These are phyloP conservation scores for Fusarium tupiense DNA, from an alignment of 2,329 filamentous ascomycete genomes.

Conservation along the genomic window DNA sequence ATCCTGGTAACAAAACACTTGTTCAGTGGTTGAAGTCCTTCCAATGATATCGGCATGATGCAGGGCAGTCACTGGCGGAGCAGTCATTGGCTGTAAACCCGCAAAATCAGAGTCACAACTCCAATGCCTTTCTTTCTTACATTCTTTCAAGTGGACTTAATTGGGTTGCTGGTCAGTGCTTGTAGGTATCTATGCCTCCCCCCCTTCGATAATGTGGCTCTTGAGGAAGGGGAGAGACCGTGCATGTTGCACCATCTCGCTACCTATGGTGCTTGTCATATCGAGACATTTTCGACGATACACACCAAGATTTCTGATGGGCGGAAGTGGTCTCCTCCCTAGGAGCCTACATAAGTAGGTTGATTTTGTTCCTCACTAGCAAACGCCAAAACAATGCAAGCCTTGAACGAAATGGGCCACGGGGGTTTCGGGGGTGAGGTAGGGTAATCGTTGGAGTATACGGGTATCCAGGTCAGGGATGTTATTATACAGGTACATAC, in stretches of 20 bases:
- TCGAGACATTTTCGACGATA: slow-evolving; percentile 11
- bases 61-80: slow-evolving; percentile 1
- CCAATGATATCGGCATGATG: slow-evolving; percentile 25
- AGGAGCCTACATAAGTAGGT: background rate
- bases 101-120: slow-evolving; percentile 24
- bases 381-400: slow-evolving; percentile 10
- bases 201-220: slow-evolving; percentile 13
- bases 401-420: slow-evolving; percentile 8
- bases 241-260: slow-evolving; percentile 21
- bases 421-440: slow-evolving; percentile 18
- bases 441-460: slow-evolving; percentile 13
- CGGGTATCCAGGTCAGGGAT: slow-evolving; percentile 15
- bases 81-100: slow-evolving; percentile 28
- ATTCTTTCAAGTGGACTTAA: background rate
- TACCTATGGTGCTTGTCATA: background rate
- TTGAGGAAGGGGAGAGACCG: slow-evolving; percentile 20
- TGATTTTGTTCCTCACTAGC: background rate
- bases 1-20: slow-evolving; percentile 12
- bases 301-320: slow-evolving; percentile 9
- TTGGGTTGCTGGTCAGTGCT: slow-evolving; percentile 20
- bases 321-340: background rate
- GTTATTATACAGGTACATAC: background rate
- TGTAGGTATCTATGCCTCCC: slow-evolving; percentile 10
- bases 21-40: slow-evolving; percentile 8
- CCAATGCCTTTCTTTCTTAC: background rate